These are phyloP conservation scores for Golubevia sp. DNA, from an alignment of 1,284 basidiomycete genomes.

Conservation along the genomic window DNA sequence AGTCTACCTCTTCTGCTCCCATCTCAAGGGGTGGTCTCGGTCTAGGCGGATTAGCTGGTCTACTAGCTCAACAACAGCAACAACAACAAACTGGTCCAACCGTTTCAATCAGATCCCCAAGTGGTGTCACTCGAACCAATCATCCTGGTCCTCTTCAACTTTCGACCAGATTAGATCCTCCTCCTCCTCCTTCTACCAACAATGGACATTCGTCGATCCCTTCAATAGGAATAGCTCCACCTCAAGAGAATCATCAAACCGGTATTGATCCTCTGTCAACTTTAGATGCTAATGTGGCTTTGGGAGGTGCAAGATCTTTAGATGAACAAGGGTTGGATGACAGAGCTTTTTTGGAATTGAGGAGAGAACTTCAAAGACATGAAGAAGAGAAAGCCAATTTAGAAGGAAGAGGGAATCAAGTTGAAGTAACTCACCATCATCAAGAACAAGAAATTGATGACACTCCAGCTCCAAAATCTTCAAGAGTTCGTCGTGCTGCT, in stretches of 20 bases:
- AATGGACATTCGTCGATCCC: neutral
- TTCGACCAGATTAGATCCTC: conserved; percentile 7
- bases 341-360: conserved; percentile 44
- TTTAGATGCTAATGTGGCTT: neutral
- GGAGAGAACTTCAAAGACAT: conserved; percentile 40
- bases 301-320: conserved; percentile 25
- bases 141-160: conserved; percentile 54
- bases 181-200: neutral
- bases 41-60: too few relatives aligned
- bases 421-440: conserved; percentile 6
- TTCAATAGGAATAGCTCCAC: neutral
- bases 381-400: conserved; percentile 23
- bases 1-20: too few relatives aligned
- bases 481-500: conserved; percentile 17
- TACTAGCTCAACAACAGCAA: too few relatives aligned
- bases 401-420: conserved; percentile 15
- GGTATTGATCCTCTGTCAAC: neutral
- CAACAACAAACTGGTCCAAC: too few relatives aligned
- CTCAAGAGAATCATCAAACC: conserved; percentile 2
- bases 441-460: conserved; percentile 15
- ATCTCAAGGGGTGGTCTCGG: too few relatives aligned
- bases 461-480: neutral
- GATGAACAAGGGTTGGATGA: conserved; percentile 49
- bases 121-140: conserved; percentile 12
- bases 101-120: too few relatives aligned